These are phyloP conservation scores for Panaeolus cyanescens DNA, from an alignment of 768 basidiomycete genomes.

Conservation along the genomic window DNA sequence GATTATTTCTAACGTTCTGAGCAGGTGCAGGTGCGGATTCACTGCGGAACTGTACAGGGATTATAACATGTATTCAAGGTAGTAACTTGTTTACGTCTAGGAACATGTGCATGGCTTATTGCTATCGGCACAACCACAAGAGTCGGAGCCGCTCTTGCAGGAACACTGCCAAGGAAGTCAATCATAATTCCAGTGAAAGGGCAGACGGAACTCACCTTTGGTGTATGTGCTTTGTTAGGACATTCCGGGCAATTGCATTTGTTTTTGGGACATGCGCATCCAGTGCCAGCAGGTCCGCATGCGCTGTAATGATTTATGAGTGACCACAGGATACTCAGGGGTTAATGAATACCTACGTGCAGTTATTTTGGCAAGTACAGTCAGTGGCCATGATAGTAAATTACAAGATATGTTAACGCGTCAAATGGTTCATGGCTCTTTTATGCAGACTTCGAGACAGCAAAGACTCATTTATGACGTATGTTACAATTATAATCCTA, in stretches of 20 bases:
- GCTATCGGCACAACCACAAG: slow-evolving; percentile 7
- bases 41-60: too few species aligned
- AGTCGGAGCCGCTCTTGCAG: slow-evolving; percentile 3
- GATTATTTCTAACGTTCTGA: too few species aligned
- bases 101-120: slow-evolving; percentile 7
- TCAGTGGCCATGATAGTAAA: background rate
- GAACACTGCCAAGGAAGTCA: background rate
- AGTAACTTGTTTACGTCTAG: background rate
- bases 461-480: background rate
- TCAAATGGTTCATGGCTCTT: background rate
- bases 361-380: background rate
- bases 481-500: background rate
- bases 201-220: background rate
- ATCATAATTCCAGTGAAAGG: background rate
- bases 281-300: slow-evolving; percentile 3
- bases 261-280: slow-evolving; percentile 4
- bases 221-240: slow-evolving; percentile 6
- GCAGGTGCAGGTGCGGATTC: too few species aligned
- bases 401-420: too few species aligned
- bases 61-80: background rate
- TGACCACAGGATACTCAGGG: background rate
- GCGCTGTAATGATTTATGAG: background rate
- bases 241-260: slow-evolving; percentile 8
- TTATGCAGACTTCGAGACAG: background rate
- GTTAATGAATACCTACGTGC: background rate